Base-by-base conservation (phyloP, 1,284 basidiomycete species). In the Erythrobasidium hasegawianum region DNA sequence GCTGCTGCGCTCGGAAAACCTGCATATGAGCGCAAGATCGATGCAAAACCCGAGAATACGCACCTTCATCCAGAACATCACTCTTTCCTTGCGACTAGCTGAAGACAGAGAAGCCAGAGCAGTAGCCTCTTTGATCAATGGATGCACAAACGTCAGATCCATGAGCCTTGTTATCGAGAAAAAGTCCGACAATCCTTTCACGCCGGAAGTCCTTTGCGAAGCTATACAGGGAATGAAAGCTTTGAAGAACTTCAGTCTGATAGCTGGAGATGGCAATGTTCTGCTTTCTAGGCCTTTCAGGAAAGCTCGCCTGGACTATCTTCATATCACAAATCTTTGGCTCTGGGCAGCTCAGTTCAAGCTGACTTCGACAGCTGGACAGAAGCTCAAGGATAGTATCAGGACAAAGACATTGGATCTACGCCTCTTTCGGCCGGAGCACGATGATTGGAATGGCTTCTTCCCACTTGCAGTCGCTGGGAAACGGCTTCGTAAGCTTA, bases 391-490 rank as follows among this genome's bases (percentile, higher is more conserved):
- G 22, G 43, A 24, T 14, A 47, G 43, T 47, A 24, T 47, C 4
- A 5, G 43, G 4, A 47, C 43, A 8, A n/a, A 24, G 16, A 47
- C 43, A 7, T 14, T 47, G n/a, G 43, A 47, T n/a, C 43, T 47
- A 8, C 16, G 43, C 8, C 43, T 47, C 43, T 47, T 47, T 47
- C 43, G 43, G 5, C 43, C 43, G 16, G 43, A 47, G 43, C 43
- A 47, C 43, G 43, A 47, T 47, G 43, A 47, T 47, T 47, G 43
- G 43, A 47, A 47, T 47, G 43, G 43, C 43, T 47, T 47, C 43
- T 47, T 47, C 16, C 43, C 43, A 5, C 43, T 18, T 14, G 22
- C 22, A 14, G 22, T 47, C 8, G 43, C 43, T 5, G 43, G 43
- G 43, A 47, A 47, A 16, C 16, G 16, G 7, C 43, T 47, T 24